Evolutionary conservation across 345 rosid genomes (phyloP).

Genomic region (Aquilaria malaccensis): DNA sequence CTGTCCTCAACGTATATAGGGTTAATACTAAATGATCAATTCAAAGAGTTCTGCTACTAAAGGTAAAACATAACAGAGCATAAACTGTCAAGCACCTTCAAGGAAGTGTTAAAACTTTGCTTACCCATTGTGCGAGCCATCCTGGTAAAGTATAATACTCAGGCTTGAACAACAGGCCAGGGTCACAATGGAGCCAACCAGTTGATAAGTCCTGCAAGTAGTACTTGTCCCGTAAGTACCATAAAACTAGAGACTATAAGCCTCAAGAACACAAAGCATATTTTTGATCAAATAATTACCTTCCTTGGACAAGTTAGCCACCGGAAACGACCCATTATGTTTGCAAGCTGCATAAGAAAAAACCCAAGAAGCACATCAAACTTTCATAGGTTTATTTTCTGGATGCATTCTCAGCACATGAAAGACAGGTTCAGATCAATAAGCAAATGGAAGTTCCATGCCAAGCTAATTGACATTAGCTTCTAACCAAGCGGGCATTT

Average conservation of each 20-base stretch:
- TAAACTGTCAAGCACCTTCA: neutral
- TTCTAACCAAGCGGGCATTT: too few species aligned
- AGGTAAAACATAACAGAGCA: neutral
- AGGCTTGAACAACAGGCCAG: constrained; percentile 73
- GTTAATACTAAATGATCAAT: neutral
- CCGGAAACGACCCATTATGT: constrained; percentile 63
- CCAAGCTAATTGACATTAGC: neutral
- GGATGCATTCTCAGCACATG: neutral
- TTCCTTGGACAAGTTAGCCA: constrained; percentile 97
- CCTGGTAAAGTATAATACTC: constrained; percentile 51
- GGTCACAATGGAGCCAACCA: constrained; percentile 90
- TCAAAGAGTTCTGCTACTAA: neutral
- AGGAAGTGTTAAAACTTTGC: neutral
- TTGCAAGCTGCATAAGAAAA: constrained; percentile 62
- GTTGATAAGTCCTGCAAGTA: constrained; percentile 69
- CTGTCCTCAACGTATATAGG: too few species aligned
- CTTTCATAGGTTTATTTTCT: neutral
- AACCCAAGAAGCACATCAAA: too few species aligned
- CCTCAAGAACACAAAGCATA: too few species aligned
- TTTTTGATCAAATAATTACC: constrained; percentile 29
- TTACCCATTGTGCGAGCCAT: constrained; percentile 64
- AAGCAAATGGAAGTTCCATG: neutral
- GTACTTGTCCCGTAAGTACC: neutral
- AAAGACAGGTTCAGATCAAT: neutral
- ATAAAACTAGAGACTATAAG: neutral